A percentile compares a stretch with the other conserved stretches of the same genome.
Evolutionary conservation across 768 basidiomycete genomes (phyloP).

Genomic region (Amanita pseudoporphyria): DNA sequence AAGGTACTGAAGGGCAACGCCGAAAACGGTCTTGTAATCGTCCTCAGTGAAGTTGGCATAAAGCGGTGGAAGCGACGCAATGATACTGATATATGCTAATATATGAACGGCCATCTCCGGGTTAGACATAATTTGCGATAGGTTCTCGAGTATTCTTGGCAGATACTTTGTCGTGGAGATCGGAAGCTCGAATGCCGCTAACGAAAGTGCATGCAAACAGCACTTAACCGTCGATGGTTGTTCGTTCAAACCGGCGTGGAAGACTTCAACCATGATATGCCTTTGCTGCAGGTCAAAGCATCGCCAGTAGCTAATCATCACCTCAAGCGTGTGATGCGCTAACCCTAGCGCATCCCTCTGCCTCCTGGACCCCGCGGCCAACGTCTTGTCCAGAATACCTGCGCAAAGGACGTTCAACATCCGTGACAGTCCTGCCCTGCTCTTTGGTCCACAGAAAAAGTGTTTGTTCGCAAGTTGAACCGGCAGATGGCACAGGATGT

Average conservation of each 20-base stretch:
- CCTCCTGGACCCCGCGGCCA: slow-evolving; percentile 45
- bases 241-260: slow-evolving; percentile 60
- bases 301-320: slow-evolving; percentile 77
- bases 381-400: slow-evolving; percentile 46
- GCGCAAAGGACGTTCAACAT: slow-evolving; percentile 62
- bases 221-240: slow-evolving; percentile 75
- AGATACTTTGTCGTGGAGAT: slow-evolving; percentile 73
- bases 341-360: slow-evolving; percentile 79
- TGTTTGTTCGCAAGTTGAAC: slow-evolving; percentile 92
- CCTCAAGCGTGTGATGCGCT: slow-evolving; percentile 79
- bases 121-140: slow-evolving; percentile 92
- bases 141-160: slow-evolving; percentile 72
- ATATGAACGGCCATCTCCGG: slow-evolving; percentile 94
- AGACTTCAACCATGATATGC: slow-evolving; percentile 65
- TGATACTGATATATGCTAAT: slow-evolving; percentile 80
- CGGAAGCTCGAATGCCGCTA: slow-evolving; percentile 82
- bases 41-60: slow-evolving; percentile 87
- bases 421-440: slow-evolving; percentile 48
- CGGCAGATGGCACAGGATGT: slow-evolving; percentile 85
- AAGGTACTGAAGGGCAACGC: slow-evolving; percentile 88
- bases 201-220: slow-evolving; percentile 81
- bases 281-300: slow-evolving; percentile 63
- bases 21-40: slow-evolving; percentile 91
- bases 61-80: slow-evolving; percentile 70
- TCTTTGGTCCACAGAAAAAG: slow-evolving; percentile 85